phyloP scores from a whole-genome alignment of 768 basidiomycete genomes.

The Tricholoma flavovirens region DNA sequence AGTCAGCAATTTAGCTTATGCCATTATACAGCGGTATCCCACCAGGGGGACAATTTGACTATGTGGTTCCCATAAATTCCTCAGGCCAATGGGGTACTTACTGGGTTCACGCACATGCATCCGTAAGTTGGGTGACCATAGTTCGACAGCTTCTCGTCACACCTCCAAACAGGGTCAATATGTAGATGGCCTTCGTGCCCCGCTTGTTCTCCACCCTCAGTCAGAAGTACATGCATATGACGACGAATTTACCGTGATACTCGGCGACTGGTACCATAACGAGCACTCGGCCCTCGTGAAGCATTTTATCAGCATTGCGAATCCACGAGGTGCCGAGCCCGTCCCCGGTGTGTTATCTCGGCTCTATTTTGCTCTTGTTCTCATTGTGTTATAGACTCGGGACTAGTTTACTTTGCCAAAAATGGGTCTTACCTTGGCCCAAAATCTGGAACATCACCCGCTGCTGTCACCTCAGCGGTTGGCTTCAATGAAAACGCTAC shows the following conservation, averaged over 20 bases:
- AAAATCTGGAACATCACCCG: conserved; percentile 42
- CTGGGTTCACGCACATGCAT: conserved; percentile 71
- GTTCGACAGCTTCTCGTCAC: background rate
- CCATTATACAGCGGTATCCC: conserved; percentile 62
- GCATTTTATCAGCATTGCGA: conserved; percentile 61
- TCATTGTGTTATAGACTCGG: conserved; percentile 48
- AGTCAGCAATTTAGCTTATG: background rate
- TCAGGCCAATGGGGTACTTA: conserved; percentile 76
- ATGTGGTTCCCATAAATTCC: conserved; percentile 62
- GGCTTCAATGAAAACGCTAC: conserved; percentile 88
- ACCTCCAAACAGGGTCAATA: conserved; percentile 64
- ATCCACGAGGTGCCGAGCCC: conserved; percentile 85
- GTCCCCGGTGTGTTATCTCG: conserved; percentile 57
- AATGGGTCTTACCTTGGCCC: conserved; percentile 66
- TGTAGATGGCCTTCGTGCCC: conserved; percentile 88
- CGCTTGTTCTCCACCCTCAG: conserved; percentile 69
- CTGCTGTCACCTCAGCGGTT: conserved; percentile 49
- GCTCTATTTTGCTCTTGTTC: background rate
- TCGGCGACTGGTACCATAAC: conserved; percentile 92
- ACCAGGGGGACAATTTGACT: conserved; percentile 62
- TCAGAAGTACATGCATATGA: conserved; percentile 73
- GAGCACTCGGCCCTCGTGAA: conserved; percentile 59
- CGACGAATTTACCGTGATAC: conserved; percentile 80
- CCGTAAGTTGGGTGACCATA: conserved; percentile 26
- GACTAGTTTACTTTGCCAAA: conserved; percentile 78